phyloP scores from a whole-genome alignment of 176 grass and related monocot species.

The Avena sativa region DNA sequence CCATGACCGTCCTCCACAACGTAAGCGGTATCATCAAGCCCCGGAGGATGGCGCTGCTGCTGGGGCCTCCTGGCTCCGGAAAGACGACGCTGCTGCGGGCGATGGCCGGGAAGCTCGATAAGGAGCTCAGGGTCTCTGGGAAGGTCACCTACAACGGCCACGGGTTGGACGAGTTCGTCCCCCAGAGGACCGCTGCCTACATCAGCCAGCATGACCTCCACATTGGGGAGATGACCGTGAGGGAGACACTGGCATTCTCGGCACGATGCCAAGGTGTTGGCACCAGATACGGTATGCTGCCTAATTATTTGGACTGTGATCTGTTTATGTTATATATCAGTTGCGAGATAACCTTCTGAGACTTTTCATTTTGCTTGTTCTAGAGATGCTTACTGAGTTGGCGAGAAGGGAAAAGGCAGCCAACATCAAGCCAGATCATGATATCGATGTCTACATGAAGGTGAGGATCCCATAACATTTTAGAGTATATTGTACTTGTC shows the following conservation, averaged over 20 bases:
- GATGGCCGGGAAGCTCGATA: constrained; percentile 82
- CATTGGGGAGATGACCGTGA: constrained; percentile 92
- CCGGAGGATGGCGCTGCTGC: constrained; percentile 75
- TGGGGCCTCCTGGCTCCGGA: constrained; percentile 79
- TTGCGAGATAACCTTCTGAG: constrained; percentile 14
- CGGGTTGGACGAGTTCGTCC: constrained; percentile 82
- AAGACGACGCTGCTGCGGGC: constrained; percentile 86
- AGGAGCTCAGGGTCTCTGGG: constrained; percentile 68
- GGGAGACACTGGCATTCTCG: constrained; percentile 86
- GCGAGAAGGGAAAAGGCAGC: constrained; percentile 82
- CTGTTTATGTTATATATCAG: neutral
- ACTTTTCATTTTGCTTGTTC: constrained; percentile 29
- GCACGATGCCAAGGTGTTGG: constrained; percentile 88
- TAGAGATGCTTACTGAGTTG: constrained; percentile 88
- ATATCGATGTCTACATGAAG: constrained; percentile 96
- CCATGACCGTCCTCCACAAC: constrained; percentile 68
- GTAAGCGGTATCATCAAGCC: constrained; percentile 71
- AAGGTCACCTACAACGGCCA: constrained; percentile 90
- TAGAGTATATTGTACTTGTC: neutral
- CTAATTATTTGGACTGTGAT: constrained; percentile 5
- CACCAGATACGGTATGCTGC: constrained; percentile 64
- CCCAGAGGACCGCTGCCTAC: constrained; percentile 80
- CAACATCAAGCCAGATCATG: constrained; percentile 87
- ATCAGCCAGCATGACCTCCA: constrained; percentile 94
- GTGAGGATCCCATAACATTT: constrained; percentile 38